Base-by-base conservation (phyloP, 1,284 basidiomycete species). In the Sporisorium exsertum region DNA sequence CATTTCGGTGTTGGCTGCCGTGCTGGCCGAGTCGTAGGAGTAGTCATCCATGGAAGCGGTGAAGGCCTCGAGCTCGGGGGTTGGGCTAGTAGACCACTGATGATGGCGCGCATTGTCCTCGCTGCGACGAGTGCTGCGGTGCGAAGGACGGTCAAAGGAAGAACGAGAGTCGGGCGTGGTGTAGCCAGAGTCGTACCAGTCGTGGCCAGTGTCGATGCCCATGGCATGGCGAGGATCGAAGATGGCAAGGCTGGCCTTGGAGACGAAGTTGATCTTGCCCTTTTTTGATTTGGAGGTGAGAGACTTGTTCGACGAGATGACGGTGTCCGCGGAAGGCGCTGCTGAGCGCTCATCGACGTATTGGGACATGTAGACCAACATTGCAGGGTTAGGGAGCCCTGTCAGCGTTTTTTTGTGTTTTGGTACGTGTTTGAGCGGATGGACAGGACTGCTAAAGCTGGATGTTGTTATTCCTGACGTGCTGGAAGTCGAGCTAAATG, bases 181-280 rank as follows among this genome's bases (percentile, higher is more conserved):
- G 50, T 26, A 27, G 18, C 46, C 54, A 20, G 63, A 50, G 22
- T 73, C 65, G 58, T 65, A 54, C 76, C 76, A 78, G 12, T 71
- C 63, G 45, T 43, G 45, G 18, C 60, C 73, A 12, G 68, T 57
- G 37, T 82, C 81, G 65, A 83, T 81, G 47, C 81, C 81, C 80
- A 83, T 81, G n/a, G 80, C 81, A 52, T 78, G 74, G 20, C 81
- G 68, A 32, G 81, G 81, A 52, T 83, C 77, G 45, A 83, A 72
- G 64, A 79, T 73, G 55, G 80, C 81, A 13, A 83, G 64, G 46
- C 78, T 80, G 13, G 81, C 79, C 58, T 83, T 82, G 54, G 80
- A 81, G 49, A 81, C 77, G 40, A 73, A 78, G 52, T 81, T 81
- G 74, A 83, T 70, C 71, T 83, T 83, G 54, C 67, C 73, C 65